Evolutionary conservation across 2,329 filamentous ascomycete genomes (phyloP), one percentile per base, ranked within the genome.

Genomic region (Beauveria rudraprayagi): DNA sequence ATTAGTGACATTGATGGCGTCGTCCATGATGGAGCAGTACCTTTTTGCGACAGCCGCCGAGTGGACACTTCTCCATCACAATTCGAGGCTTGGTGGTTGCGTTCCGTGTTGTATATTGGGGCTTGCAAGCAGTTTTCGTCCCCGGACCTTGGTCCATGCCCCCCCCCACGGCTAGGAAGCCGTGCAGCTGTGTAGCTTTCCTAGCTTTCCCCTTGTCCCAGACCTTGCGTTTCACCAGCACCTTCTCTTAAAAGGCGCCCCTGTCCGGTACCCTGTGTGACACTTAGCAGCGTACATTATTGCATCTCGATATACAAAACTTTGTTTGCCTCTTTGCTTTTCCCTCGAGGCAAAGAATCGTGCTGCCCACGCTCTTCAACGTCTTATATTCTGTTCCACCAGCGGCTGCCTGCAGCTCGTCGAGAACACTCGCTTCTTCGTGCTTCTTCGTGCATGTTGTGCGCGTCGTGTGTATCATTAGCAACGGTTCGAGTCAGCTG

Each of bases 241-340:
- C 37, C 5, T 53, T 60, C 22, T 51, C 28, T 60, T 60, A 53
- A 60, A 60, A 60, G 48, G 48, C 40, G 40, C 24, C 57, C 40
- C 50, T 50, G 14, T 54, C 57, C 16, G 14, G 14, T 60, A 41
- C 57, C 5, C 50, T 60, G 50, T 22, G 5, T 60, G 8, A 19
- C 22, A 30, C 22, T 47, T 44, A 54, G 28, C 50, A 28, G 41
- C 28, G 41, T 47, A 60, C 34, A 37, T 37, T 37, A 60, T 60
- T 47, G 41, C 22, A 34, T 54, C 50, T 43, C 48, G 47, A 46
- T 41, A 41, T 50, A 52, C 57, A 47, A 47, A 44, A 19, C 8
- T 4, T 34, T 40, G 57, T 51, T 60, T 60, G 28, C 50, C 26
- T 40, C 8, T 16, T 37, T 53, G 41, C 40, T n/a, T 47, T 53